Evolutionary conservation across 805 yeast species (phyloP).

Genomic region (Ogataea trehalophila): DNA sequence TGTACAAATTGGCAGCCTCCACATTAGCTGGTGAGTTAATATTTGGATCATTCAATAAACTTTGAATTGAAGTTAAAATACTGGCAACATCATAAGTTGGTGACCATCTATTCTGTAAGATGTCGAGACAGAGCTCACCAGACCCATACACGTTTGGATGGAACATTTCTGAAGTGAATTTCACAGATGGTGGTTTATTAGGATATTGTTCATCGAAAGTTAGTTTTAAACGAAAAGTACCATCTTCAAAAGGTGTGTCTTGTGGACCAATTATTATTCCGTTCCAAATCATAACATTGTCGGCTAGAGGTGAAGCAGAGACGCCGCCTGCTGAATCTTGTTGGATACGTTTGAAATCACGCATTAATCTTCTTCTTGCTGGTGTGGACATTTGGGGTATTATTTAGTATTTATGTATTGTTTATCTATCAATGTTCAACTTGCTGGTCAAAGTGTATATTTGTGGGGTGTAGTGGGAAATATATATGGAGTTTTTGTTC

Average conservation of each 20-base stretch:
- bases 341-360: constrained; percentile 97
- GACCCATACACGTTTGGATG: constrained; percentile 96
- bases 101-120: constrained; percentile 95
- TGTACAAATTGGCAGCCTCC: constrained; percentile 93
- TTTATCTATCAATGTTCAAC: background rate
- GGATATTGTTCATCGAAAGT: constrained; percentile 98
- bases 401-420: background rate
- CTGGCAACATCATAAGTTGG: constrained; percentile 98
- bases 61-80: constrained; percentile 87
- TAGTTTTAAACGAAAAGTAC: constrained; percentile 80
- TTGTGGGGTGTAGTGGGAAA: background rate
- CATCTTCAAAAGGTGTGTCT: constrained; percentile 97
- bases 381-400: constrained; percentile 77
- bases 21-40: constrained; percentile 96
- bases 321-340: constrained; percentile 98
- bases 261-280: constrained; percentile 97
- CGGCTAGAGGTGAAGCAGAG: constrained; percentile 94
- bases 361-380: constrained; percentile 98
- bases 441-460: background rate
- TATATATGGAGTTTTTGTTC: too few relatives aligned
- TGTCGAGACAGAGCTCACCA: constrained; percentile 94
- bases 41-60: constrained; percentile 91
- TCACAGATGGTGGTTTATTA: constrained; percentile 91
- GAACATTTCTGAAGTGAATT: constrained; percentile 90
- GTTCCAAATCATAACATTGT: constrained; percentile 96